Conservation (phyloP, 331 rosid species). For the Stylosanthes scabra region DNA sequence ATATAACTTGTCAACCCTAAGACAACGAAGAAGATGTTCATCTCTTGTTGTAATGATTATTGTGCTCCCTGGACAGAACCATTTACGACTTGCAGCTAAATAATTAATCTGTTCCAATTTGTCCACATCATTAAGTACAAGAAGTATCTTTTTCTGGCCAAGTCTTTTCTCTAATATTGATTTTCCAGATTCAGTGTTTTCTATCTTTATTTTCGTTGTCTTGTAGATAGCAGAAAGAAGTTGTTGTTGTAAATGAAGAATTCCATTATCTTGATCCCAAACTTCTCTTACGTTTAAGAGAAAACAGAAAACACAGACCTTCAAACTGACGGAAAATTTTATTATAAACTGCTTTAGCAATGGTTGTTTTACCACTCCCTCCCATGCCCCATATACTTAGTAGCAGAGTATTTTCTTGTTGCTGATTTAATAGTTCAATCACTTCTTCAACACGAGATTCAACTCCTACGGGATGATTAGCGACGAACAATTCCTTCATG, state of each 20-base stretch:
- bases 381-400: slow-evolving; percentile 19
- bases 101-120: neutral
- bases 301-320: neutral
- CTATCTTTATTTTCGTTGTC: neutral
- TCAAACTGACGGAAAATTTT: neutral
- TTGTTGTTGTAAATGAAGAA: neutral
- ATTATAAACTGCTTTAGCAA: neutral
- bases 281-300: neutral
- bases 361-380: neutral
- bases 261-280: neutral
- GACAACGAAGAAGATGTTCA: neutral
- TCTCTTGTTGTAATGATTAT: slow-evolving; percentile 19
- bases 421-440: neutral
- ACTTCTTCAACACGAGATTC: slow-evolving; percentile 19
- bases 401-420: neutral
- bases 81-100: neutral
- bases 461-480: slow-evolving; percentile 17
- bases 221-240: neutral
- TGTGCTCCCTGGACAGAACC: neutral
- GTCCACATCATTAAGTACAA: slow-evolving; percentile 9
- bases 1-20: neutral
- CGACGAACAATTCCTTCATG: neutral
- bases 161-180: neutral
- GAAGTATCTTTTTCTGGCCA: neutral
- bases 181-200: neutral